Base-by-base conservation (phyloP, 768 basidiomycete species). In the Piloderma croceum region DNA sequence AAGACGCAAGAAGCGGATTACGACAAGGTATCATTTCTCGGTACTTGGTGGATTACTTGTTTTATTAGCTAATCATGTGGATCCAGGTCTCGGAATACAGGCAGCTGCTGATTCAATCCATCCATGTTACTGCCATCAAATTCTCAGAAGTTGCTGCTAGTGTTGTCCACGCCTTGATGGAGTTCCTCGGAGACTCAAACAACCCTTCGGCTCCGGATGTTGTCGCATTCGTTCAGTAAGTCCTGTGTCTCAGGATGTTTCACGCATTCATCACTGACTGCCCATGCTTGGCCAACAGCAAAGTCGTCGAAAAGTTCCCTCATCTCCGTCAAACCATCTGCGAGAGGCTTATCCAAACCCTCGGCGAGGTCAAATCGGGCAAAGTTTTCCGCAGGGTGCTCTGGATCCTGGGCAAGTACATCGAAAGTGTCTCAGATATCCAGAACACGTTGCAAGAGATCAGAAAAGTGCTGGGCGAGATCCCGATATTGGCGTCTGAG, bases 361-460 rank as follows among this genome's bases (percentile, higher is more conserved):
- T 97, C 34, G 53, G 73, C 40, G 89, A 90, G 46, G 90, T 97
- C 66, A 92, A 92, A 61, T 92, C 89, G 1, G 92, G 92, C 41
- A 98, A 97, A 62, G 93, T 97, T 17, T 97, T 88, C 73, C 81
- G 91, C 4, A 94, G 94, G 6, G 77, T 97, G 13, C 74, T 98
- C 35, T 98, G 94, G 94, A 96, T 98, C 48, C 72, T 97, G n/a
- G 94, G 94, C 47, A 94, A 98, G 65, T 99, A 98, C 52, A 81
- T 88, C 27, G 78, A 82, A 47, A 64, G 69, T 5, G 63, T 73
- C 36, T 42, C 62, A 40, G 88, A 88, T 43, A 88, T 97, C 45
- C 71, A 80, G 44, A 69, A 62, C 33, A 74, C 81, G 2, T 80
- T 96, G 74, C 68, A 69, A 34, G 87, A 89, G 59, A 71, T 97